Percentiles rank a stretch among this genome's conserved stretches.
Evolutionary conservation across 129 eudicot species (phyloP).

Genomic region (Lonicera japonica): DNA sequence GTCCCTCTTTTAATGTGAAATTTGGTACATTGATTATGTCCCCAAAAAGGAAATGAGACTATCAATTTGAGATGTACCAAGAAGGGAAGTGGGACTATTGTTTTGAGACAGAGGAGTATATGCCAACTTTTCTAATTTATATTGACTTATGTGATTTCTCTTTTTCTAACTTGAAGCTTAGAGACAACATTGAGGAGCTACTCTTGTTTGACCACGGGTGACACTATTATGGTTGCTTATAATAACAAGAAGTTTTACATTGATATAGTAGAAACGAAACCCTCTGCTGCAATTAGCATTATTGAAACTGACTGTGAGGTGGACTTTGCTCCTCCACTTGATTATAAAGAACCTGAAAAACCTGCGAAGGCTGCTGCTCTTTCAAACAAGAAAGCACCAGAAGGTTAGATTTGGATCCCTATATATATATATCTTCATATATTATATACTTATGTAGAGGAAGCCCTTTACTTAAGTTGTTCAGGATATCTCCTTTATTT

Average conservation of each 20-base stretch:
- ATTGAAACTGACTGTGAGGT: slow-evolving; percentile 86
- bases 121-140: neutral
- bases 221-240: slow-evolving; percentile 71
- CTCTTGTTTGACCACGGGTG: slow-evolving; percentile 77
- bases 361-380: slow-evolving; percentile 21
- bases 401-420: slow-evolving; percentile 36
- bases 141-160: neutral
- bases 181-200: slow-evolving; percentile 66
- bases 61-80: too few species aligned
- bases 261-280: slow-evolving; percentile 68
- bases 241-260: slow-evolving; percentile 79
- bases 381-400: slow-evolving; percentile 31
- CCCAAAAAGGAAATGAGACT: too few species aligned
- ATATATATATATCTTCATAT: neutral
- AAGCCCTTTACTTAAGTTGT: too few species aligned
- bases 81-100: too few species aligned
- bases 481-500: too few species aligned
- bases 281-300: slow-evolving; percentile 58
- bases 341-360: slow-evolving; percentile 70
- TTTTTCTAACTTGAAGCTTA: slow-evolving; percentile 35
- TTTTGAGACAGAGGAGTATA: too few species aligned
- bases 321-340: slow-evolving; percentile 83
- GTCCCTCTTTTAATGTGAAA: too few species aligned
- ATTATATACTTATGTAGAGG: too few species aligned
- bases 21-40: too few species aligned